Base-by-base conservation (phyloP, 306 rosid genomes). In the Malus asiatica region DNA sequence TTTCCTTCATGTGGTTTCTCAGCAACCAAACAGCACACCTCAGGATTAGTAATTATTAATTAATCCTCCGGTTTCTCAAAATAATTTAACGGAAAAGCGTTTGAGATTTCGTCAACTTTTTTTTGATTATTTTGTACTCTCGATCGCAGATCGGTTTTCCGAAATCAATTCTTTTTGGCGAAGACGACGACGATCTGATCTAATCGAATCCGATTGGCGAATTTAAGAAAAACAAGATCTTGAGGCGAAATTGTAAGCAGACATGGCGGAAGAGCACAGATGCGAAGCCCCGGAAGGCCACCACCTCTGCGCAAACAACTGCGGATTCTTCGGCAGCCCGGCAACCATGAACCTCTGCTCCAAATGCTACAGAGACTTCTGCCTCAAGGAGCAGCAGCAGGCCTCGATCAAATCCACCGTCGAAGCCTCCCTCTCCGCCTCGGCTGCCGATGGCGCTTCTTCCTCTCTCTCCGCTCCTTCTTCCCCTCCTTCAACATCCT, bases 331-430 rank as follows among this genome's bases (percentile, higher is more conserved):
- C 60, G 98, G 97, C 4, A 91, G 93, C 68, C 72, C 98, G 2
- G 88, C 96, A 33, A 94, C 97, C 77, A 91, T 94, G 98, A 73
- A 91, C 70, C 91, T 94, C 86, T 94, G 98, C 74, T 89, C 98
- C 81, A 87, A 94, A 80, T 94, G 98, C 84, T 91, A 82, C 95
- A 42, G 87, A 57, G 95, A 90, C 53, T 45, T 87, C 51, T 86
- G 79, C 53, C 83, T 86, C 64, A 84, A 85, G 52, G 97, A 91
- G 29, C 88, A 89, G 77, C 94, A 87, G 46, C 80, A 90, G 65
- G 94, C 91, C 74, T 86, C 96, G 29, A 85, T 93, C 83, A 86
- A 90, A 89, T 85, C 98, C 69, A 87, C 96, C 27, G 88, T 91
- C 77, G 84, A 90, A 82, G 82, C 88, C 66, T 90, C 96, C 64